Base-by-base conservation (phyloP, 2,329 filamentous ascomycete genomes). In the Penicillium sp. region DNA sequence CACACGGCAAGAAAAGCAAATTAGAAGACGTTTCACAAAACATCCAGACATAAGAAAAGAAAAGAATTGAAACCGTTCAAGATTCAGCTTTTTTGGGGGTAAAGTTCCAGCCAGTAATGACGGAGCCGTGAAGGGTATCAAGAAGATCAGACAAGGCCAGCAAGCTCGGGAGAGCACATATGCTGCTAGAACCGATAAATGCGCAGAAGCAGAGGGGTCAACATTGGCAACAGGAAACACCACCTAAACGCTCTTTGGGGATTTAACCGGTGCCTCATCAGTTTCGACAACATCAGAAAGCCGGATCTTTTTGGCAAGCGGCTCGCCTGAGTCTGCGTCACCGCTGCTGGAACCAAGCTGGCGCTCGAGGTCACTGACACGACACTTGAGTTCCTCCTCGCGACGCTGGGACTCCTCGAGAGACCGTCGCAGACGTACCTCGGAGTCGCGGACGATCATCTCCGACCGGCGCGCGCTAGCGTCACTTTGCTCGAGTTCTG, bases 361-460 rank as follows among this genome's bases (percentile, higher is more conserved):
- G 53, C 71, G 80, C 68, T 93, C 89, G 42, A 92, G 78, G 62
- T 95, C 90, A 54, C 90, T 88, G n/a, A 96, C 79, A 47, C 89
- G 86, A 47, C 89, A 83, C 76, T 95, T 95, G 36, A 96, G 81
- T 54, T 87, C 89, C 55, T 91, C 90, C 72, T 95, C 92, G 34
- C 91, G 83, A 48, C 85, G 83, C 65, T 92, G 87, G 44, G 87
- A 86, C 48, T 93, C 89, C 31, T 95, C 90, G 1, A 92, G 80
- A 60, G 88, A 86, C 32, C 81, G 77, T 55, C 82, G 81, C 44
- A 89, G 71, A 55, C 77, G 79, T 43, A 75, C 75, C 64, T 84
- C 81, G 31, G 81, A 81, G 61, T 84, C 81, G 47, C 79, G 77
- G 52, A 77, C 76, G 63, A 79, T 75, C 71, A 81, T 76, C 75